These are phyloP conservation scores for Vanilla planifolia DNA, from an alignment of 106 monocot genomes.

Conservation along the genomic window DNA sequence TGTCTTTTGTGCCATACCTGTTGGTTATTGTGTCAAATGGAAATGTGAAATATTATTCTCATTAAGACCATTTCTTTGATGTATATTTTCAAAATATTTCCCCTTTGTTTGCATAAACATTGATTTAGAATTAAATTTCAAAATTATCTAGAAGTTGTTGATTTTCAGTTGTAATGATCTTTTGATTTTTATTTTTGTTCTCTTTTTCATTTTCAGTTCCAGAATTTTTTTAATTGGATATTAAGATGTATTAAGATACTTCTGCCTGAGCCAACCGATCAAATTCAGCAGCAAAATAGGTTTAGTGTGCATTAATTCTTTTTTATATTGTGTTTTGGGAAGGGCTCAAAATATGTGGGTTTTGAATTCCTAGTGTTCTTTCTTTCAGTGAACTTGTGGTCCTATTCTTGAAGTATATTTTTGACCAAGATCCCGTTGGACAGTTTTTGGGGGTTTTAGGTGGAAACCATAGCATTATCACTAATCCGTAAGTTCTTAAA, in stretches of 20 bases:
- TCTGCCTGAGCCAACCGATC: slow-evolving; percentile 64
- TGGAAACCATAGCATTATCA: slow-evolving; percentile 25
- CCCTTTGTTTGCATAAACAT: too few species aligned
- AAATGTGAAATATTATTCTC: too few species aligned
- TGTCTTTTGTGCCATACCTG: too few species aligned
- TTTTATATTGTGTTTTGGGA: slow-evolving; percentile 1
- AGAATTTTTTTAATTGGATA: slow-evolving; percentile 97
- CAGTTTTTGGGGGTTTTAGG: slow-evolving; percentile 52
- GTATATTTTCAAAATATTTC: too few species aligned
- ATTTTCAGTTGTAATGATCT: too few species aligned
- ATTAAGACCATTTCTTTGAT: too few species aligned
- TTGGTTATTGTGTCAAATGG: too few species aligned
- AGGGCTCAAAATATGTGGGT: background rate
- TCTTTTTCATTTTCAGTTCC: slow-evolving; percentile 52
- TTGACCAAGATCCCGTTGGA: slow-evolving; percentile 62
- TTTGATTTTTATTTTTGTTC: too few species aligned
- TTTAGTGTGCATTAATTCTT: slow-evolving; percentile 7
- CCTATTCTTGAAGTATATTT: slow-evolving; percentile 81
- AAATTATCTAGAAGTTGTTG: too few species aligned
- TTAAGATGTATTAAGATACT: slow-evolving; percentile 68
- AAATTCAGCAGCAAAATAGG: slow-evolving; percentile 66
- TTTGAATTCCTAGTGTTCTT: background rate
- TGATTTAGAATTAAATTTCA: too few species aligned
- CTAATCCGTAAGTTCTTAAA: slow-evolving; percentile 63
- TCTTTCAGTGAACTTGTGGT: slow-evolving; percentile 69